These are phyloP conservation scores for Neurospora sp. DNA, from an alignment of 495 filamentous ascomycete genomes.

Conservation along the genomic window DNA sequence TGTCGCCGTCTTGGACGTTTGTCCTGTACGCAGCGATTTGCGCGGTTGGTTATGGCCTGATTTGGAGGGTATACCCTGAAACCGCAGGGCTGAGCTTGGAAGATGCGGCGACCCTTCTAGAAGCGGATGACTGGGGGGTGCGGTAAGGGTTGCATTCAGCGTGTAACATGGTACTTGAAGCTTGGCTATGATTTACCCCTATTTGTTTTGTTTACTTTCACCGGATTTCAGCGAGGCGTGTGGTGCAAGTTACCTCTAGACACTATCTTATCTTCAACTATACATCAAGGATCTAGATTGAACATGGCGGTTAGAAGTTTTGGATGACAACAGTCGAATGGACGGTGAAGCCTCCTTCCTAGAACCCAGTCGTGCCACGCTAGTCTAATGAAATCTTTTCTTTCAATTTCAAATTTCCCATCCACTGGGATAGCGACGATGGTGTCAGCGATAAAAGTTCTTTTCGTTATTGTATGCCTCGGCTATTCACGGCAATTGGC, in stretches of 20 bases:
- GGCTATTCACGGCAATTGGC: background rate
- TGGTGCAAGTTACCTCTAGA: background rate
- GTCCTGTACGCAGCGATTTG: slow-evolving; percentile 64
- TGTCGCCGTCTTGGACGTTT: slow-evolving; percentile 73
- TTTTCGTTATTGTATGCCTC: background rate
- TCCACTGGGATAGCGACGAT: background rate
- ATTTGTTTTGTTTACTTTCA: background rate
- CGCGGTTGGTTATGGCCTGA: slow-evolving; percentile 49
- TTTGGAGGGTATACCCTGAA: slow-evolving; percentile 74
- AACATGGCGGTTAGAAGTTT: background rate
- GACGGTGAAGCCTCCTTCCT: background rate
- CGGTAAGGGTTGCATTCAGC: slow-evolving; percentile 14
- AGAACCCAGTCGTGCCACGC: background rate
- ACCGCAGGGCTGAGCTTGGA: slow-evolving; percentile 73
- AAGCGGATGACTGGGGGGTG: slow-evolving; percentile 62
- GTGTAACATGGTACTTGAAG: background rate
- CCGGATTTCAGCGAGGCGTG: background rate
- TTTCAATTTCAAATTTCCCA: background rate
- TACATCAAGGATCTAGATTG: background rate
- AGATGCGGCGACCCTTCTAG: slow-evolving; percentile 65
- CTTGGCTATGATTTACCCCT: background rate
- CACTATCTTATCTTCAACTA: background rate
- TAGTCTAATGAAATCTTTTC: background rate
- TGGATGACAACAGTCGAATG: background rate
- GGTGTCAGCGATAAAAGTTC: background rate